phyloP scores from a whole-genome alignment of 2,329 filamentous ascomycete species.

The Sporothrix pseudoabietina region DNA sequence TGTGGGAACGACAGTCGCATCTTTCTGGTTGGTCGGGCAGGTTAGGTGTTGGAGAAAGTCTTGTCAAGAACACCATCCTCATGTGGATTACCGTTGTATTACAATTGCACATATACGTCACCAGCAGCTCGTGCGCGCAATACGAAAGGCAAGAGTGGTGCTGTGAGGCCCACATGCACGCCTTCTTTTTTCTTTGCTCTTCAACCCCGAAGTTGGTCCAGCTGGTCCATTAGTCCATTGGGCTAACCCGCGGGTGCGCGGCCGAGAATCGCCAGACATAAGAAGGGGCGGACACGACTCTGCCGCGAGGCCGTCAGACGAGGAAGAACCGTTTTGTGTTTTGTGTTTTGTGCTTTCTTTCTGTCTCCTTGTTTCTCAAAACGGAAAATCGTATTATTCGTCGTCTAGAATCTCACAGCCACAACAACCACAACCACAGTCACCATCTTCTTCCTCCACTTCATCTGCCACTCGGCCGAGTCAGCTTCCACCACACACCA shows the following conservation, averaged over 20 bases:
- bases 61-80: background rate
- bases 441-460: background rate
- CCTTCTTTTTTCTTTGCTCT: background rate
- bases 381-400: background rate
- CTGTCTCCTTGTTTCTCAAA: background rate
- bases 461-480: background rate
- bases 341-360: background rate
- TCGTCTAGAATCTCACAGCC: background rate
- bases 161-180: background rate
- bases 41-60: background rate
- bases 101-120: background rate
- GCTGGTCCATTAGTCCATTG: too few relatives aligned
- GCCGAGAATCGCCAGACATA: background rate
- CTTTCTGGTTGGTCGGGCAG: background rate
- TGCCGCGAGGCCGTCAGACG: background rate
- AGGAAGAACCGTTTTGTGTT: background rate
- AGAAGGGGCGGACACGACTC: background rate
- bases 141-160: background rate
- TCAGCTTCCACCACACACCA: background rate
- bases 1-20: background rate
- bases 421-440: background rate
- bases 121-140: background rate
- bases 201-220: background rate
- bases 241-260: background rate
- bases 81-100: too few relatives aligned